Evolutionary conservation across 148 eudicot genomes (phyloP).

Genomic region (Amaranthus palmeri): DNA sequence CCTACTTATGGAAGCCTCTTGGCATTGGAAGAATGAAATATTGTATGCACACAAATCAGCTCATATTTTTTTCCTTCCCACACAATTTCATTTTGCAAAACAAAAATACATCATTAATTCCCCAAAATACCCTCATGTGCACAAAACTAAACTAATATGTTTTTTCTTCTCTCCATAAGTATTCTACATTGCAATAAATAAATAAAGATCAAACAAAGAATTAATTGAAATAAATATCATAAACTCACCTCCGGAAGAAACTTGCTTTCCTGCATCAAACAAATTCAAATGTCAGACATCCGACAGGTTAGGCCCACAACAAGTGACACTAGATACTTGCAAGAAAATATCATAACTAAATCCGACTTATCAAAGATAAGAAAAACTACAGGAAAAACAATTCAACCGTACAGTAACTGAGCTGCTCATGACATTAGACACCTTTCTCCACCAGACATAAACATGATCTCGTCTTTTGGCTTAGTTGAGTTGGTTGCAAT

Average conservation of each 20-base stretch:
- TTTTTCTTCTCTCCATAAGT: too few species aligned
- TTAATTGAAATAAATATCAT: conserved; percentile 16
- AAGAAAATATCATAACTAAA: conserved; percentile 1
- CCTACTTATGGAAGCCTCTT: too few species aligned
- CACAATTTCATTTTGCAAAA: too few species aligned
- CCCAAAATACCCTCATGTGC: too few species aligned
- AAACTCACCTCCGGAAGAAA: conserved; percentile 70
- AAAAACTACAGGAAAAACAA: not conserved
- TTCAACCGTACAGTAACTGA: not conserved
- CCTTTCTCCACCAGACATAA: too few species aligned
- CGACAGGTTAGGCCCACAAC: conserved; percentile 5
- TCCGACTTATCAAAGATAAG: not conserved
- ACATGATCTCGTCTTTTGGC: too few species aligned
- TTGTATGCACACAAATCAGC: too few species aligned
- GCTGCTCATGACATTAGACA: not conserved
- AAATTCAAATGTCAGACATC: conserved; percentile 9
- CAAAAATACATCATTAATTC: too few species aligned
- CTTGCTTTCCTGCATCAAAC: conserved; percentile 70
- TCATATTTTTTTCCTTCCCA: too few species aligned
- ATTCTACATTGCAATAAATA: not conserved
- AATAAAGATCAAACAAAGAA: not conserved
- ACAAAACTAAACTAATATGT: too few species aligned
- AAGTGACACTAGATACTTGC: conserved; percentile 5
- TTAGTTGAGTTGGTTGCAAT: too few species aligned
- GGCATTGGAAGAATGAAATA: too few species aligned